Conservation (phyloP, 2,329 filamentous ascomycete species). For the Exophiala calicioides region DNA sequence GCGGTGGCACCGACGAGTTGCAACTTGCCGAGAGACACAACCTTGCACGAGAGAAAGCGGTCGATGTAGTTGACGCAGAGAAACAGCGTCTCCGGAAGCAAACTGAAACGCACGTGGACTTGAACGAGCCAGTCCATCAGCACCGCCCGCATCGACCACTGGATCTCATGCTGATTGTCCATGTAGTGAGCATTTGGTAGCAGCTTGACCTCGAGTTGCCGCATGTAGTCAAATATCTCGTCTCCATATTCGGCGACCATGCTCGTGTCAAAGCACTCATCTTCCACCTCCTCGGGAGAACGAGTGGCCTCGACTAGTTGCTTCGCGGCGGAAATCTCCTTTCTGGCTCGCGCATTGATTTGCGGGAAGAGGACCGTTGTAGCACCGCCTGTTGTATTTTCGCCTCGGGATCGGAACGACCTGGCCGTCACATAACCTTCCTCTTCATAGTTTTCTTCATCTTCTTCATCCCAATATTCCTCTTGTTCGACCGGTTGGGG, state of each 20-base stretch:
- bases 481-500: slow-evolving; percentile 55
- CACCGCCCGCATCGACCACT: slow-evolving; percentile 98
- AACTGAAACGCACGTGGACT: slow-evolving; percentile 85
- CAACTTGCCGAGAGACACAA: slow-evolving; percentile 90
- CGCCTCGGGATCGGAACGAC: slow-evolving; percentile 73
- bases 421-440: slow-evolving; percentile 73
- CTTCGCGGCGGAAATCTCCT: slow-evolving; percentile 71
- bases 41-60: slow-evolving; percentile 90
- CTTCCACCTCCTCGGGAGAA: slow-evolving; percentile 74
- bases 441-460: slow-evolving; percentile 71
- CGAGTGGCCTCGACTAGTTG: slow-evolving; percentile 66
- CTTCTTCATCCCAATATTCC: slow-evolving; percentile 73
- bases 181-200: slow-evolving; percentile 91
- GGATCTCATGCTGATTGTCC: slow-evolving; percentile 94
- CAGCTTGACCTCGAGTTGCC: slow-evolving; percentile 79
- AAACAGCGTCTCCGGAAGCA: slow-evolving; percentile 93
- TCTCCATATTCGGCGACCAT: slow-evolving; percentile 98
- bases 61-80: slow-evolving; percentile 96
- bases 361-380: slow-evolving; percentile 72
- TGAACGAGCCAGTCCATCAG: slow-evolving; percentile 98
- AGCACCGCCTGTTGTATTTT: slow-evolving; percentile 68
- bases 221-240: slow-evolving; percentile 94
- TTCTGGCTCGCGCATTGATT: slow-evolving; percentile 66
- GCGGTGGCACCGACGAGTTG: slow-evolving; percentile 96
- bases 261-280: slow-evolving; percentile 88